These are phyloP conservation scores for Mortierella claussenii DNA, from an alignment of 192 early-diverging fungal genomes.

Conservation along the genomic window DNA sequence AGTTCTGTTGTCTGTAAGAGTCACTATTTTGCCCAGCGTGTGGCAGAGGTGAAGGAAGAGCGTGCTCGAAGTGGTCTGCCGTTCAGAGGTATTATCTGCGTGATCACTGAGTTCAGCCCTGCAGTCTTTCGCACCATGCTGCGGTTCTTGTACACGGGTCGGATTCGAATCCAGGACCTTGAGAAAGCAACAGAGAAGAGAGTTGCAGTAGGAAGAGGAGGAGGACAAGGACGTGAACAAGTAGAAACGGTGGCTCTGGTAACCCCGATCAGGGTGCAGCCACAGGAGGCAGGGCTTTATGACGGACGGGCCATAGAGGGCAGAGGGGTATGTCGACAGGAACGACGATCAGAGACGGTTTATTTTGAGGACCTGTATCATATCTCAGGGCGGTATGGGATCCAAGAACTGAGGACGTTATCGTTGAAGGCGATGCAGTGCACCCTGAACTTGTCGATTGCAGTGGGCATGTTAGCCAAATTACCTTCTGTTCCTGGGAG, in stretches of 20 bases:
- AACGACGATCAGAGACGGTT: background rate
- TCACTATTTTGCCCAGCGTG: constrained; percentile 11
- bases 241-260: too few relatives aligned
- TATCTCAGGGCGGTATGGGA: constrained; percentile 31
- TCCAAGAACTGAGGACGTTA: constrained; percentile 5
- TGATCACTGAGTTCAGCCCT: constrained; percentile 27
- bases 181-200: background rate
- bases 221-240: too few relatives aligned
- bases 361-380: constrained; percentile 32
- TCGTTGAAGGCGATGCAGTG: constrained; percentile 29
- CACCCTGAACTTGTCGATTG: constrained; percentile 33
- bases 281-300: background rate
- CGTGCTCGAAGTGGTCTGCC: background rate
- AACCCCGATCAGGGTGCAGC: too few relatives aligned
- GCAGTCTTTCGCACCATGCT: constrained; percentile 37
- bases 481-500: background rate
- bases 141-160: constrained; percentile 27
- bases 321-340: background rate
- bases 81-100: constrained; percentile 5
- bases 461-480: constrained; percentile 33
- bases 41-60: constrained; percentile 6
- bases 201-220: too few relatives aligned
- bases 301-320: background rate
- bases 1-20: constrained; percentile 13
- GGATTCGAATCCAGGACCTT: background rate